phyloP scores from a whole-genome alignment of 768 basidiomycete genomes.

The Punctularia strigosozonata region DNA sequence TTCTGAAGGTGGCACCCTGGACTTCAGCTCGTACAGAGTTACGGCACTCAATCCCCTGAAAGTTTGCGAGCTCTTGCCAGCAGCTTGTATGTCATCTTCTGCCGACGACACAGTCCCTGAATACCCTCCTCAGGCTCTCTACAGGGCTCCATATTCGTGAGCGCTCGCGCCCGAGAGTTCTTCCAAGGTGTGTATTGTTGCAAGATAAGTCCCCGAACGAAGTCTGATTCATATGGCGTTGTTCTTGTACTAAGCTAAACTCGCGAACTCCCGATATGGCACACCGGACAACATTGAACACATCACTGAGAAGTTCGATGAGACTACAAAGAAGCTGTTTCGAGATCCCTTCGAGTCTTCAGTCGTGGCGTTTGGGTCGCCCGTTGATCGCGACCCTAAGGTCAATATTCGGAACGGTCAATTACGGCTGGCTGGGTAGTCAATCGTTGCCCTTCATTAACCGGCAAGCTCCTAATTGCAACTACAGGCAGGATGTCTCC shows the following conservation, averaged over 20 bases:
- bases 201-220: too few relatives aligned
- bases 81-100: slow-evolving; percentile 17
- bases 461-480: background rate
- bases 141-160: slow-evolving; percentile 29
- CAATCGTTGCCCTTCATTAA: background rate
- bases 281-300: slow-evolving; percentile 20
- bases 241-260: slow-evolving; percentile 11
- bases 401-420: slow-evolving; percentile 4
- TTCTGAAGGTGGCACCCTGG: slow-evolving; percentile 32
- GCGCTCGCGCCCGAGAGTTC: slow-evolving; percentile 19
- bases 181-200: slow-evolving; percentile 18
- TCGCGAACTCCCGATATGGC: slow-evolving; percentile 20
- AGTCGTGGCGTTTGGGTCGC: slow-evolving; percentile 29
- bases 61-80: slow-evolving; percentile 25
- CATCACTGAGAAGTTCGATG: slow-evolving; percentile 28
- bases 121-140: slow-evolving; percentile 20
- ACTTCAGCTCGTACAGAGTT: slow-evolving; percentile 25
- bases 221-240: background rate
- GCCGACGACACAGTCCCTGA: background rate
- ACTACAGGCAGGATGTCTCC: background rate
- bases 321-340: slow-evolving; percentile 30
- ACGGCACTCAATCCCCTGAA: slow-evolving; percentile 2
- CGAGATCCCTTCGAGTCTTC: slow-evolving; percentile 24
- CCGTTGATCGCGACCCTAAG: slow-evolving; percentile 24
- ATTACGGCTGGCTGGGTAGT: background rate